Base-by-base conservation (phyloP, 306 rosid genomes). In the Coriaria nepalensis region DNA sequence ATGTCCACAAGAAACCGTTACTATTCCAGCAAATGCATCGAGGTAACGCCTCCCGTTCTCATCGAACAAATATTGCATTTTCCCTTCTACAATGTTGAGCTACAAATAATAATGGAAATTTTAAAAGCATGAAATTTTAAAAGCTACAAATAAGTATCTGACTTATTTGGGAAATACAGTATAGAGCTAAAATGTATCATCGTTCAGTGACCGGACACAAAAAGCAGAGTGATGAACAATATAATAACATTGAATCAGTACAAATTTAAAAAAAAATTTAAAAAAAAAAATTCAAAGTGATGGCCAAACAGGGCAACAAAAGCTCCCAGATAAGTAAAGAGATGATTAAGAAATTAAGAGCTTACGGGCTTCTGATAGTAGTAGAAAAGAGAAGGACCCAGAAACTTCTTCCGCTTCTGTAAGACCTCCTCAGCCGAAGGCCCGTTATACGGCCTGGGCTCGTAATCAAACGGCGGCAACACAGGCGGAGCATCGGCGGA, bases 21-120 rank as follows among this genome's bases (percentile, higher is more conserved):
- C 97, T n/a, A 88, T 81, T 39, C 97, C 95, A 10, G 95, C 95
- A 55, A 81, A 83, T 13, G 97, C 95, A 68, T 88, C 97, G 13
- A 88, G 90, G 51, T 81, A 88, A 5, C 96, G 95, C 84, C 62
- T 78, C 38, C 96, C 96, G 57, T 57, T 75, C 41, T 88, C 95
- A 56, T 88, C 96, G 55, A 63, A 88, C 43, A 88, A 68, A 65
- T 83, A 88, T 38, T 88, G 95, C 96, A 88, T 88, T 68, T 78
- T 88, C 45, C 95, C 97, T 52, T 83, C 97, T 57, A 88, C 97
- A 60, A 88, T 83, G 63, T 88, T 83, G 48, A 88, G 69, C 97
- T 88, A 75, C 12, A 56, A 57, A 3, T 45, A 46, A 44, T 35
- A 35, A 8, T 8, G 50, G 8, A 32, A 35, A 10, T 37, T n/a